Base-by-base conservation (phyloP, 176 grass and related monocot genomes). In the Saccharum officinarum region DNA sequence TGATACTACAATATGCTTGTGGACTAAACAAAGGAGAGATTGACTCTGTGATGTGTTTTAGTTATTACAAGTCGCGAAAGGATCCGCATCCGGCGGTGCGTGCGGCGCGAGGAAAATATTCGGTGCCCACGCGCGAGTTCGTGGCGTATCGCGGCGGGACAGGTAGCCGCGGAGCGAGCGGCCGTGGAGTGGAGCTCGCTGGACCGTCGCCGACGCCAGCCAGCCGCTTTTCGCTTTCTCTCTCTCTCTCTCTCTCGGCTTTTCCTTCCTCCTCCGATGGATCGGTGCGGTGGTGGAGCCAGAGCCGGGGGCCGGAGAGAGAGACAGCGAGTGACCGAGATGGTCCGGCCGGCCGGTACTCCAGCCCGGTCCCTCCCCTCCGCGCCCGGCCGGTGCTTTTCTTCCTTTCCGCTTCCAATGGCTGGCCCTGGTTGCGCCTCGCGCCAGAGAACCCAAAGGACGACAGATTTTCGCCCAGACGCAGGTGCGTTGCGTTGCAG, bases 111-210 rank as follows among this genome's bases (percentile, higher is more conserved):
- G n/a, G 20, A 25, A 45, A 41, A 88, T 84, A 84, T 89, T 80
- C 87, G 82, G 44, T 34, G n/a, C 4, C 26, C 82, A 11, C 2
- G 46, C 31, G 42, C 25, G 77, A 54, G 83, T 77, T 83, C 30
- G 84, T 67, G 57, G 84, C 73, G 83, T 86, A 86, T 73, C 20
- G 59, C 20, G 14, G 65, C 73, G 78, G 72, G 73, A 73, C 79
- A 82, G 25, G 65, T 67, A 36, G 83, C 55, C 50, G 39, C 2
- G 23, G 22, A 79, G 52, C 22, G 69, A 67, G 81, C 68, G 69
- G 76, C 62, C 3, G 68, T 67, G 59, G 26, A 5, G 25, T 28
- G 61, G 33, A 20, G 33, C 10, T 62, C 55, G 33, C 18, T 62
- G 52, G 68, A 31, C 52, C 70, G 55, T 47, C 70, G 63, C 69